These are phyloP conservation scores for Gossypium rotundifolium DNA, from an alignment of 345 rosid species.

Conservation along the genomic window DNA sequence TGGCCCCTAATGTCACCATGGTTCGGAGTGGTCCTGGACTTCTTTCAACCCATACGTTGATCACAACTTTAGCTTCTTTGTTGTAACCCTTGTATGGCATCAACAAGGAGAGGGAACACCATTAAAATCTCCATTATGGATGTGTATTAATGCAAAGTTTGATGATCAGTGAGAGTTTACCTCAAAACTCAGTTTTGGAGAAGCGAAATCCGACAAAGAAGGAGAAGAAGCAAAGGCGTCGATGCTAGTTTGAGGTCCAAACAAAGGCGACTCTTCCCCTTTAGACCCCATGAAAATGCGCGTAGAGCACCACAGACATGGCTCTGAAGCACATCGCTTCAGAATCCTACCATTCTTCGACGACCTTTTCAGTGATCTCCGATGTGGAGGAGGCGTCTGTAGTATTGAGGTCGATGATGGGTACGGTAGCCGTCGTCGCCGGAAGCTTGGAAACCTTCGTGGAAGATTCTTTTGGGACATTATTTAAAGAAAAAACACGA, in stretches of 20 bases:
- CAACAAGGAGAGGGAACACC: too few species aligned
- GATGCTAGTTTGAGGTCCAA: slow-evolving; percentile 30
- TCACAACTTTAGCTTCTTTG: slow-evolving; percentile 61
- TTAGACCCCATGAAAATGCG: slow-evolving; percentile 7
- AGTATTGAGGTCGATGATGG: slow-evolving; percentile 26
- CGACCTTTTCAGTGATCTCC: slow-evolving; percentile 22
- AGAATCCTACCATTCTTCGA: slow-evolving; percentile 28
- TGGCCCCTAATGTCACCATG: slow-evolving; percentile 59
- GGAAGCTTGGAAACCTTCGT: slow-evolving; percentile 23
- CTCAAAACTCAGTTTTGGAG: slow-evolving; percentile 29
- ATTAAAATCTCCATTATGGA: too few species aligned
- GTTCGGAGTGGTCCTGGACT: slow-evolving; percentile 80
- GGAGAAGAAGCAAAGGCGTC: slow-evolving; percentile 48
- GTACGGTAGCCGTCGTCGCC: slow-evolving; percentile 21
- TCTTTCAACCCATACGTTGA: slow-evolving; percentile 79
- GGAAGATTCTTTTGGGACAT: slow-evolving; percentile 37
- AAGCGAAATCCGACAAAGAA: slow-evolving; percentile 27
- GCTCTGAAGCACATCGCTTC: slow-evolving; percentile 63
- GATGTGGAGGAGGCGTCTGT: slow-evolving; percentile 19
- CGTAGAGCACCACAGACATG: slow-evolving; percentile 25
- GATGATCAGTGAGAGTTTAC: slow-evolving; percentile 14
- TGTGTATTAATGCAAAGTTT: too few species aligned
- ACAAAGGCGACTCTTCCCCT: slow-evolving; percentile 2
- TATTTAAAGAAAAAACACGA: neutral
- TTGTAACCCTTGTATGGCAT: slow-evolving; percentile 28